A percentile compares a stretch with the other conserved stretches of the same genome.
These are phyloP conservation scores for Lignosus rhinocerotis DNA, from an alignment of 1,284 basidiomycete species.

Conservation along the genomic window DNA sequence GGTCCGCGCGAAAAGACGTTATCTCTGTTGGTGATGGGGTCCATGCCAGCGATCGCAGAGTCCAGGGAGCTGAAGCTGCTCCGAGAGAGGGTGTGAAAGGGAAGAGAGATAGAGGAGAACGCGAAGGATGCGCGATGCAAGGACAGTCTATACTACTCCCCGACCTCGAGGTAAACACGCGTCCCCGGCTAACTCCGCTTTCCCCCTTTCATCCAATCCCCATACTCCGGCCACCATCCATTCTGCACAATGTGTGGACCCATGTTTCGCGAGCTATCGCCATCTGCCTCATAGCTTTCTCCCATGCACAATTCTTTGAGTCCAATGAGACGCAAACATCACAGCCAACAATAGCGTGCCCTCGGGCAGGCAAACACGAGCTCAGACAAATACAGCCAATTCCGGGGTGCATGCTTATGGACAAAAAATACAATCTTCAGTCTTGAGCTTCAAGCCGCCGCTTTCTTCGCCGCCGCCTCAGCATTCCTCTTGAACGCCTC, in stretches of 20 bases:
- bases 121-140: slow-evolving; percentile 23
- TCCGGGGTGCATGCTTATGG: slow-evolving; percentile 4
- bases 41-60: slow-evolving; percentile 32
- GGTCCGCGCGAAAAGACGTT: slow-evolving; percentile 63
- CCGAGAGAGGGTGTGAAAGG: slow-evolving; percentile 21
- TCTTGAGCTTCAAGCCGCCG: neutral
- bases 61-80: slow-evolving; percentile 19
- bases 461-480: slow-evolving; percentile 30
- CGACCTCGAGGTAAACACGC: slow-evolving; percentile 33
- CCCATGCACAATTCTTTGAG: neutral
- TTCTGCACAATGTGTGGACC: slow-evolving; percentile 2
- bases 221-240: slow-evolving; percentile 1
- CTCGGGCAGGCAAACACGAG: slow-evolving; percentile 18
- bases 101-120: slow-evolving; percentile 28
- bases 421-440: neutral
- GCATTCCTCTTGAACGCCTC: slow-evolving; percentile 32
- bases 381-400: slow-evolving; percentile 2
- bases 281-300: slow-evolving; percentile 1
- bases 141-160: slow-evolving; percentile 11
- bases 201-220: slow-evolving; percentile 5
- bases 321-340: neutral
- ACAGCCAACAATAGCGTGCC: slow-evolving; percentile 10
- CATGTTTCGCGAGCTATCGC: slow-evolving; percentile 14
- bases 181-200: slow-evolving; percentile 21
- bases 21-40: slow-evolving; percentile 37